A percentile compares a stretch with the other conserved stretches of the same genome.
These are phyloP conservation scores for Blastobotrys attinorum DNA, from an alignment of 805 yeast genomes.

Conservation along the genomic window DNA sequence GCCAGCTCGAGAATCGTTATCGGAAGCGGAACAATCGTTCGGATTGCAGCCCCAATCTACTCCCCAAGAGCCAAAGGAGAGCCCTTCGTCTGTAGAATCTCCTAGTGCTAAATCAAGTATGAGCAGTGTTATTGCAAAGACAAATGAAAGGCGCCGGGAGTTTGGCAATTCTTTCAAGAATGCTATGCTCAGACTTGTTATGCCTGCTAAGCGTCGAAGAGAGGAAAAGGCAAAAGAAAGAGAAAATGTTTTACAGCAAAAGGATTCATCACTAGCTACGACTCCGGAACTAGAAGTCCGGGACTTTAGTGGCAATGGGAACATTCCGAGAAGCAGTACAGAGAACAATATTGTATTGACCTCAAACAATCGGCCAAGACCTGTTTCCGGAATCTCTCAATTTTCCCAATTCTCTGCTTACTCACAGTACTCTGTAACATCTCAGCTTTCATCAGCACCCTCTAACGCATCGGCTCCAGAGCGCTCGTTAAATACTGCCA, in stretches of 20 bases:
- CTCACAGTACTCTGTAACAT: slow-evolving; percentile 44
- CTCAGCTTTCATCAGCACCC: slow-evolving; percentile 19
- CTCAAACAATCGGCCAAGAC: slow-evolving; percentile 18
- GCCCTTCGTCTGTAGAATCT: not conserved
- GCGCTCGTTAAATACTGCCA: too few species aligned
- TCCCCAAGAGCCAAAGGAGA: not conserved
- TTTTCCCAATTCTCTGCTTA: slow-evolving; percentile 41
- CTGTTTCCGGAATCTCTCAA: slow-evolving; percentile 45
- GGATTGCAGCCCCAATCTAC: not conserved
- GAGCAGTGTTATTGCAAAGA: slow-evolving; percentile 1
- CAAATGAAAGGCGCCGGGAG: slow-evolving; percentile 3
- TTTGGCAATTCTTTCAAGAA: slow-evolving; percentile 10
- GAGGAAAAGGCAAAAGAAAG: too few species aligned
- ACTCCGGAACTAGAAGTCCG: not conserved
- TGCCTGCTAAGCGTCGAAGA: slow-evolving; percentile 4
- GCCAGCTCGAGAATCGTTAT: not conserved
- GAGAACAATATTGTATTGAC: too few species aligned
- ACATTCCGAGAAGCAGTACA: not conserved
- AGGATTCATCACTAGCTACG: not conserved
- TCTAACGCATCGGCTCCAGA: slow-evolving; percentile 16
- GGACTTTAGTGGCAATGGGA: not conserved
- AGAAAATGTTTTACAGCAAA: too few species aligned
- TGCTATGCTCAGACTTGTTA: slow-evolving; percentile 11
- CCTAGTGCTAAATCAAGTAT: slow-evolving; percentile 3
- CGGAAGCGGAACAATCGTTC: not conserved